Evolutionary conservation across 148 eudicot species (phyloP), one percentile per base, ranked within the genome.

Genomic region (Agrostemma githago): DNA sequence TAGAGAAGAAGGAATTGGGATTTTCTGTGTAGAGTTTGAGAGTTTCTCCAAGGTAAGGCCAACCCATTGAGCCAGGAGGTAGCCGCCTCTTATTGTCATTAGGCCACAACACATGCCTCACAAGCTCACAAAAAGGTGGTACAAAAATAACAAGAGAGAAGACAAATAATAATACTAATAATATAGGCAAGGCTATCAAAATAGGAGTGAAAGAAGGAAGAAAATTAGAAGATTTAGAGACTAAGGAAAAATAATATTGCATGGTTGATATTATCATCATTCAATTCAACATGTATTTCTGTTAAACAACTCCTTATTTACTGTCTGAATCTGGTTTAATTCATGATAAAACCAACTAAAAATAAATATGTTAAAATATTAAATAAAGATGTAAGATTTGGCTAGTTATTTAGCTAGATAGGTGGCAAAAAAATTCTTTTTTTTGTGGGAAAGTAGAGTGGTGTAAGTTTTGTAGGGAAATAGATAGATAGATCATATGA

Each of bases 41-140:
- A 17, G 98, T 93, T 75, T 93, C 98, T 51, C 98, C 98, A n/a
- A 93, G 79, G 60, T 88, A 93, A 83, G 98, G 98, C 90, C 89
- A 89, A 21, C 98, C 98, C 93, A 93, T 88, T 9, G 98, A 86
- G 7, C 98, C 98, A 54, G 94, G 98, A 0, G 98, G 98, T 4
- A 93, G 73, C 34, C 76, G 64, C 16, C n/a, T n/a, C n/a, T n/a
- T n/a, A n/a, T 54, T 83, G 17, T 69, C 67, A 11, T 66, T 74
- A 5, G 70, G 79, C 16, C 39, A 74, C 5, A 69, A 34, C 46
- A 51, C 43, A 41, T 62, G 58, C 86, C 86, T 80, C 75, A 60
- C 63, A 4, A 78, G 74, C 21, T 72, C 65, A 12, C 17, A 71
- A 7, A 82, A 46, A 48, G 65, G 44, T 10, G 65, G 44, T 10